phyloP scores from a whole-genome alignment of 1,284 basidiomycete species.

The Irpex rosettiformis region DNA sequence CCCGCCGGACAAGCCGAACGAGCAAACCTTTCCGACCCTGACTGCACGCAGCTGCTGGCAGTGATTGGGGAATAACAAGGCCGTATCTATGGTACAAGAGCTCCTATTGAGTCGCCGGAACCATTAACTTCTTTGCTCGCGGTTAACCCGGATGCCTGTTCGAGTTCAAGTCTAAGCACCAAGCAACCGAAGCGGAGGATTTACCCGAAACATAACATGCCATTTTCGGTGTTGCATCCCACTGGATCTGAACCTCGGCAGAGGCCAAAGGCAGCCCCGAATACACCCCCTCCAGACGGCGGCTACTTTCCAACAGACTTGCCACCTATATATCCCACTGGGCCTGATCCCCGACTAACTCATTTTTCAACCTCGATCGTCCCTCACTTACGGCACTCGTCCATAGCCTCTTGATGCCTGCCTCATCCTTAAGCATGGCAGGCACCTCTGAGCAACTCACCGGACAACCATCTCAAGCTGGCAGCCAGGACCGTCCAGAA shows the following conservation, averaged over 20 bases:
- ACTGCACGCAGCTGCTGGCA: neutral
- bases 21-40: constrained; percentile 1
- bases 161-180: neutral
- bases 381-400: constrained; percentile 29
- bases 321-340: constrained; percentile 23
- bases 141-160: constrained; percentile 1
- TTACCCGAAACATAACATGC: constrained; percentile 10
- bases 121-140: neutral
- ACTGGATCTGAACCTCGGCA: constrained; percentile 10
- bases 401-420: constrained; percentile 24
- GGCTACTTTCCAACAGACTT: constrained; percentile 21
- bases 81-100: neutral
- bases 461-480: constrained; percentile 8
- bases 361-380: constrained; percentile 29
- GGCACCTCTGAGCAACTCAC: constrained; percentile 11
- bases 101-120: constrained; percentile 3
- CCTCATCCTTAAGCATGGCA: constrained; percentile 21
- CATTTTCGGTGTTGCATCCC: neutral
- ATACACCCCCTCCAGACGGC: constrained; percentile 12
- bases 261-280: constrained; percentile 5
- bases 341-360: constrained; percentile 21
- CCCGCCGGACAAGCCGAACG: neutral
- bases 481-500: constrained; percentile 50
- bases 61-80: constrained; percentile 3
- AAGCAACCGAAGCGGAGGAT: constrained; percentile 7